Evolutionary conservation across 345 rosid species (phyloP), one percentile per base, ranked within the genome.

Genomic region (Chamaenerion angustifolium): DNA sequence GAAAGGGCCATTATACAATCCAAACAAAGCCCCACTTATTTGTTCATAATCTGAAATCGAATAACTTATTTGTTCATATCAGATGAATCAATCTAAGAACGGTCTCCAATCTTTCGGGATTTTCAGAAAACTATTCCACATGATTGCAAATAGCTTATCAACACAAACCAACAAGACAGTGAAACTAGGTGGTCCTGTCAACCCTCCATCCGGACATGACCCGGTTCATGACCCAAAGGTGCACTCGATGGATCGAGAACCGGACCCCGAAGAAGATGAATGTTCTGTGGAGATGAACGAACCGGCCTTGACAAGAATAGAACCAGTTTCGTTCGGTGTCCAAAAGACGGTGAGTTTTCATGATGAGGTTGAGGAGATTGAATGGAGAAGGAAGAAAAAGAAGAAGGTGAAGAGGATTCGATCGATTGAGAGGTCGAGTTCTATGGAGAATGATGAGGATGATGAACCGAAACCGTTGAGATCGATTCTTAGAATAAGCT

Each of bases 341-440:
- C 71, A 64, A 71, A 81, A 68, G 62, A 21, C 10, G 60, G 89
- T 81, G 3, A 76, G 89, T 76, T 71, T 71, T 50, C 68, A 71
- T 64, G 76, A 71, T 0, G 70, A 52, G 37, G 68, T 71, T 1
- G 82, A 76, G 63, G 72, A 57, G 44, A 71, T 78, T 27, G 59
- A 42, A 4, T 17, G 51, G 11, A 56, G 64, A 31, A 63, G 41
- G 63, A 76, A 58, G 68, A 67, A 46, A 25, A 58, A 58, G 18
- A 63, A 15, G 16, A 61, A 54, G 64, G 66, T 51, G 53, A 67
- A 54, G 17, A 48, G 46, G 47, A 50, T 12, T 16, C 45, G 37
- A 51, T 61, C 66, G 6, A 51, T 21, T 1, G 76, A 67, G 25
- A 66, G 50, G 48, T 6, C 42, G 57, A 12, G 46, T 52, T 65